Percentiles rank a stretch among this genome's conserved stretches.
Conservation (phyloP, 257 asterid species). For the Ocimum tenuiflorum region DNA sequence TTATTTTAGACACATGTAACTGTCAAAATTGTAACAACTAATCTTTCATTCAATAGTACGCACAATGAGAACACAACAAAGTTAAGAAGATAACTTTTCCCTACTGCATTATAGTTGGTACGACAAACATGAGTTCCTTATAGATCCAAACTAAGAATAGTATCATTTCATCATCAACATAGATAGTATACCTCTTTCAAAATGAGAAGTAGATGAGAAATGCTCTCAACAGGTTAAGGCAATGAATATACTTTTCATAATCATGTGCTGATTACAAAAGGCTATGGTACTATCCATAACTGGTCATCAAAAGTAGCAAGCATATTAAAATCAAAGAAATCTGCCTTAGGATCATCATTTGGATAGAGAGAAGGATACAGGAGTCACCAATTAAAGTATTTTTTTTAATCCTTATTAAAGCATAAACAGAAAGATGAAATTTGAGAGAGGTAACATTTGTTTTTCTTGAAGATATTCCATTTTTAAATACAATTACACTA, state of each 20-base stretch:
- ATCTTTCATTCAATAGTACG: too few relatives aligned
- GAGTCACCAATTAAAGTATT: slow-evolving; percentile 4
- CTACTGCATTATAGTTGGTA: background rate
- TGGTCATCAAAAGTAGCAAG: slow-evolving; percentile 6
- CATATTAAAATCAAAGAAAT: slow-evolving; percentile 3
- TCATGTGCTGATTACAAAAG: slow-evolving; percentile 1
- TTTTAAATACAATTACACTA: too few relatives aligned
- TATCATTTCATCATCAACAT: background rate
- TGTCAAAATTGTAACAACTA: too few relatives aligned
- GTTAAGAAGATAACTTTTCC: too few relatives aligned
- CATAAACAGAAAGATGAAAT: too few relatives aligned
- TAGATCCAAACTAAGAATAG: slow-evolving; percentile 1
- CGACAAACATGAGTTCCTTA: background rate
- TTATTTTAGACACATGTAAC: too few relatives aligned
- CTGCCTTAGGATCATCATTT: slow-evolving; percentile 7
- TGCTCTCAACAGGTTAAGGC: background rate
- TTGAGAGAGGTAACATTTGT: too few relatives aligned
- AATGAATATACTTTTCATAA: background rate
- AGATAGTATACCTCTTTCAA: too few relatives aligned
- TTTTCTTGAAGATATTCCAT: too few relatives aligned
- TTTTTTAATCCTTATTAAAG: slow-evolving; percentile 1
- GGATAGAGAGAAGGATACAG: slow-evolving; percentile 10
- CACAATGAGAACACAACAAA: too few relatives aligned
- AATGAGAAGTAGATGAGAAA: background rate
- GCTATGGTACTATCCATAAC: background rate